Percentiles rank a stretch among this genome's conserved stretches.
phyloP scores from a whole-genome alignment of 1,284 basidiomycete genomes.

The Naganishia sp. region DNA sequence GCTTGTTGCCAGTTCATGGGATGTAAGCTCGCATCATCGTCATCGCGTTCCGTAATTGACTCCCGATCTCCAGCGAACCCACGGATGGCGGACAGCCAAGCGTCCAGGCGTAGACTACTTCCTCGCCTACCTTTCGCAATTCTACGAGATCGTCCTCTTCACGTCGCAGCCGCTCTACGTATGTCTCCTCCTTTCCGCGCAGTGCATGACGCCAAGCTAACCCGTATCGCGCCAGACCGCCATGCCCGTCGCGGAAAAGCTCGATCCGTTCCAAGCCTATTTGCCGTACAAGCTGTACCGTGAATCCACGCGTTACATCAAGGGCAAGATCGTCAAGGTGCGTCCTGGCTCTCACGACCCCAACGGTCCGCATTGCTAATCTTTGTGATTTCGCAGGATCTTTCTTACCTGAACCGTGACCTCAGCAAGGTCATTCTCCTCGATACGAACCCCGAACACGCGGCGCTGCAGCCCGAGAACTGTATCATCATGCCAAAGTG shows the following conservation, averaged over 20 bases:
- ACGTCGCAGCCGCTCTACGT: conserved; percentile 89
- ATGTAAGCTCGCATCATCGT: conserved; percentile 62
- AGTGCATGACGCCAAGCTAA: neutral
- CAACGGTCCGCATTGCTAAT: neutral
- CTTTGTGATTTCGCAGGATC: conserved; percentile 61
- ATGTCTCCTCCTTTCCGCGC: conserved; percentile 46
- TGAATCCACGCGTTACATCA: conserved; percentile 77
- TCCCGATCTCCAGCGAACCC: conserved; percentile 62
- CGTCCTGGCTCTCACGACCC: conserved; percentile 7
- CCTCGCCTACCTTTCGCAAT: conserved; percentile 92
- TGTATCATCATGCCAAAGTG: conserved; percentile 82
- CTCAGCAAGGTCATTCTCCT: conserved; percentile 85
- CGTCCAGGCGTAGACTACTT: conserved; percentile 98
- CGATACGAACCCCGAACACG: conserved; percentile 80
- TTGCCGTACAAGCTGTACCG: conserved; percentile 87
- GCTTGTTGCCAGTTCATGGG: conserved; percentile 88
- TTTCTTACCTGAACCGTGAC: conserved; percentile 90
- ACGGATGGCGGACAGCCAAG: conserved; percentile 89
- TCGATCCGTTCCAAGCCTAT: conserved; percentile 90
- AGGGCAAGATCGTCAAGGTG: conserved; percentile 80
- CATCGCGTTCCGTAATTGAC: conserved; percentile 15
- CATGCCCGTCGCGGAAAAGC: conserved; percentile 83
- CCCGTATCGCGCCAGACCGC: conserved; percentile 67
- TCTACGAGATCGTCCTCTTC: conserved; percentile 97
- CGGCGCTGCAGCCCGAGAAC: conserved; percentile 83